Base-by-base conservation (phyloP, 192 early-diverging fungal genomes). In the Podochytrium sp. region DNA sequence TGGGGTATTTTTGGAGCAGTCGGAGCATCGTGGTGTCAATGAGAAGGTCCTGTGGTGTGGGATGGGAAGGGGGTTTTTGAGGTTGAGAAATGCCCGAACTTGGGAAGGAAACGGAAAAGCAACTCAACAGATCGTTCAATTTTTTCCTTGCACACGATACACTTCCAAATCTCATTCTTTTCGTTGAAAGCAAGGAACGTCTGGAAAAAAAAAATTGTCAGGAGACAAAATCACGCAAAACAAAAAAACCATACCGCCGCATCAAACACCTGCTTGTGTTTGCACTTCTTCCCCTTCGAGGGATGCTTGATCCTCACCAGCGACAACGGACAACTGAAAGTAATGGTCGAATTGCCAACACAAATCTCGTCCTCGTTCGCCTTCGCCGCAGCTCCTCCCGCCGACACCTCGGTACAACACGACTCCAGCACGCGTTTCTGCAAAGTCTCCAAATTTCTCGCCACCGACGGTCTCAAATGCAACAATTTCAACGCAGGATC, bases 251-350 rank as follows among this genome's bases (percentile, higher is more conserved):
- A 40, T 25, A 79, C 79, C 79, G 53, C 66, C 25, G 40, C 40
- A 65, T 82, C 81, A 74, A 82, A 82, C 29, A 64, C 65, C 47
- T 76, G 78, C 39, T 18, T 18, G 49, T 82, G 81, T 14, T 16
- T 6, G 59, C 81, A 82, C 40, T 62, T 67, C 30, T 20, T 6
- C 20, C 81, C 73, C 43, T 79, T 79, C 55, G 41, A 62, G 1
- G 81, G 78, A 56, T 63, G 37, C 0, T 69, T 33, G 4, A 82
- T 82, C 41, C 81, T 56, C 16, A 38, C 41, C 6, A 82, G 61
- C 2, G 75, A 61, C 18, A 82, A 23, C 3, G 81, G 81, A 42
- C 76, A 76, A n/a, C 42, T 35, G 59, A 82, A 79, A 6, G 75
- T 56, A 2, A 79, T 51, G 23, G 75, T 77, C 57, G 57, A 37